Conservation (phyloP, 1,284 basidiomycete species). For the Apiotrichum veenhuisii region DNA sequence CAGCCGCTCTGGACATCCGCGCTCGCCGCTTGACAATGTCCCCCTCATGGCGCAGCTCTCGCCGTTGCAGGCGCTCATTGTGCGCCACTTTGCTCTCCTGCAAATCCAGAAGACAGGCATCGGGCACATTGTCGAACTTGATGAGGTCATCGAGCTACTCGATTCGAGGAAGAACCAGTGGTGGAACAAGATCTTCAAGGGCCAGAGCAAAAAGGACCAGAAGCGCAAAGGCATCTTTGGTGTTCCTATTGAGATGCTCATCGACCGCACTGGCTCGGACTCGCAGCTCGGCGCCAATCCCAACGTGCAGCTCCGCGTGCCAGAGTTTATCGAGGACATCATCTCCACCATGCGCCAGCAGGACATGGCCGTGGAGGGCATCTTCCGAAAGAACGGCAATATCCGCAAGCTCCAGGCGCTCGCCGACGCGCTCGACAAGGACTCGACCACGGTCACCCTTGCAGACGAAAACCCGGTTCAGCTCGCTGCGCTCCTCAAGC, state of each 20-base stretch:
- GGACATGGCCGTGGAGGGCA: conserved; percentile 99
- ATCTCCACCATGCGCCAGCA: conserved; percentile 98
- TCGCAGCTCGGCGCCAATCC: conserved; percentile 79
- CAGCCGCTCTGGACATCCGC: conserved; percentile 53
- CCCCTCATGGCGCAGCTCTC: conserved; percentile 81
- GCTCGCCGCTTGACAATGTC: conserved; percentile 54
- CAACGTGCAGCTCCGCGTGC: conserved; percentile 78
- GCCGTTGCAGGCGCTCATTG: conserved; percentile 78
- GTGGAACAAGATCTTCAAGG: conserved; percentile 96
- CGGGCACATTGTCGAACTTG: conserved; percentile 77
- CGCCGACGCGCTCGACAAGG: conserved; percentile 88
- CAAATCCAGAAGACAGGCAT: conserved; percentile 66
- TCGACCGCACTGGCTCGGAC: conserved; percentile 93
- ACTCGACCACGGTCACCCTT: conserved; percentile 82
- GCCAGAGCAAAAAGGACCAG: conserved; percentile 73
- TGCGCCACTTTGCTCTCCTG: conserved; percentile 87
- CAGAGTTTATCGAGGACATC: conserved; percentile 96
- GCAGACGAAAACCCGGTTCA: conserved; percentile 96
- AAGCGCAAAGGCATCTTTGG: conserved; percentile 94
- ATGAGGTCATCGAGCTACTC: conserved; percentile 89
- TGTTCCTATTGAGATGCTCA: conserved; percentile 85
- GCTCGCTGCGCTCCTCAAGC: conserved; percentile 92
- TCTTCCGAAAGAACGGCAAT: conserved; percentile 98
- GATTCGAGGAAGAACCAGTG: conserved; percentile 91
- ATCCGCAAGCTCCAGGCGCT: conserved; percentile 88